Evolutionary conservation across 2,329 filamentous ascomycete species (phyloP), one percentile per base, ranked within the genome.

Genomic region (Aphanoascus verrucosus): DNA sequence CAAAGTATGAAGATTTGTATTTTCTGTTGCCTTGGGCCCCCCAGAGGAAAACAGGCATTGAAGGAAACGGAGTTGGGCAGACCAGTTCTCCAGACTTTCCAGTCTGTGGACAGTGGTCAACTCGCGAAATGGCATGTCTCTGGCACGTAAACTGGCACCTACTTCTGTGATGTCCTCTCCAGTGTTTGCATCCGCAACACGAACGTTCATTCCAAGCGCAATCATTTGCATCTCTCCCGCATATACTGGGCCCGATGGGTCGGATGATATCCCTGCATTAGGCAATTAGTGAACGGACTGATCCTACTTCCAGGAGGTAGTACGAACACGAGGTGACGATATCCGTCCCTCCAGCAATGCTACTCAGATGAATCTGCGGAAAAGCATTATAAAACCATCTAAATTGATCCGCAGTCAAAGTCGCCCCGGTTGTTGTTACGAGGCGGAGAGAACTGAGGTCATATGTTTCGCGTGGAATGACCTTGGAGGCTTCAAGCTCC

Each of bases 301-400:
- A 11, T 9, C n/a, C 8, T 17, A 17, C 23, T 53, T 17, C 15
- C 43, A 14, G 9, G 17, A 31, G 20, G 11, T 17, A 17, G 2
- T 46, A 52, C 57, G 42, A 46, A 58, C 55, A 71, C 1, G 69
- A 72, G 2, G 72, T 73, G 1, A 68, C 71, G 9, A 73, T 68
- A 52, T 77, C 74, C 0, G 74, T 77, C 8, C 74, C 74, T 15
- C 74, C 74, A 3, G 72, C 72, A 3, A 73, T 64, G 46, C 62
- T 69, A 19, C 68, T 70, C 4, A 76, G 63, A 58, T 69, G 73
- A 28, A 70, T 61, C 4, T 57, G 55, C 5, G 65, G 70, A 57
- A 72, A 75, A 32, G 63, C 65, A 19, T 53, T 54, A 59, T 74
- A 75, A 62, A 74, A 74, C 68, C 72, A 76, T 40, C 66, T 62